Evolutionary conservation across 805 yeast species (phyloP).

Genomic region (Ogataea zsoltii): DNA sequence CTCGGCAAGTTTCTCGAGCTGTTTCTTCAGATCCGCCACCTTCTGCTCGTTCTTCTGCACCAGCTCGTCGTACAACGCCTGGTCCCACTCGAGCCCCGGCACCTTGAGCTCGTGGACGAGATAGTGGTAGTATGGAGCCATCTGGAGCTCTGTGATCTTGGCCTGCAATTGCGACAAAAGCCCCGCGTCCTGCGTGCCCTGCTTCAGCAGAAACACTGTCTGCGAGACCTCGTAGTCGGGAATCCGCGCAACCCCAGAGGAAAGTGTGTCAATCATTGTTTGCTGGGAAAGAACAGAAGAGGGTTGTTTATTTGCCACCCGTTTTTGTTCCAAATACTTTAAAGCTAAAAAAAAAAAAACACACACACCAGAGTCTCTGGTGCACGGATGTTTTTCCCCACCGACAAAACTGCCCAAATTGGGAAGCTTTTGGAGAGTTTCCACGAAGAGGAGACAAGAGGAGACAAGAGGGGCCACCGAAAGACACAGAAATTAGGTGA

Average conservation of each 20-base stretch:
- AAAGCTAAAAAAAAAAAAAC: no score
- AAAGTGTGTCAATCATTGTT: slow-evolving; percentile 39
- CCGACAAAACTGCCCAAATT: slow-evolving; percentile 9
- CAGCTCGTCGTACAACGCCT: slow-evolving; percentile 52
- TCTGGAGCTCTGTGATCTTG: slow-evolving; percentile 56
- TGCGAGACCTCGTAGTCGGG: slow-evolving; percentile 88
- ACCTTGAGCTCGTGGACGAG: slow-evolving; percentile 49
- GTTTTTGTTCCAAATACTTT: background rate
- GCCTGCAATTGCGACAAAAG: slow-evolving; percentile 49
- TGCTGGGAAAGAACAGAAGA: no score
- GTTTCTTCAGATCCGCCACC: slow-evolving; percentile 53
- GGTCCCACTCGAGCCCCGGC: slow-evolving; percentile 57
- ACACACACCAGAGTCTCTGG: background rate
- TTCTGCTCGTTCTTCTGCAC: slow-evolving; percentile 53
- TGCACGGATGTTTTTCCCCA: slow-evolving; percentile 7
- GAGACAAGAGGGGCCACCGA: background rate
- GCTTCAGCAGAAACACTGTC: slow-evolving; percentile 63
- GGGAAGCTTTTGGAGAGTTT: background rate
- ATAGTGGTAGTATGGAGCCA: slow-evolving; percentile 83
- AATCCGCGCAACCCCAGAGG: slow-evolving; percentile 55
- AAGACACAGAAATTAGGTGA: no score
- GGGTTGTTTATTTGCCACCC: background rate
- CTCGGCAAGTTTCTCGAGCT: slow-evolving; percentile 53
- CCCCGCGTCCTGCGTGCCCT: slow-evolving; percentile 26
- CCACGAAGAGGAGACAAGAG: background rate